A percentile compares a stretch with the other conserved stretches of the same genome.
These are phyloP conservation scores for Torulaspora indica DNA, from an alignment of 805 yeast genomes.

Conservation along the genomic window DNA sequence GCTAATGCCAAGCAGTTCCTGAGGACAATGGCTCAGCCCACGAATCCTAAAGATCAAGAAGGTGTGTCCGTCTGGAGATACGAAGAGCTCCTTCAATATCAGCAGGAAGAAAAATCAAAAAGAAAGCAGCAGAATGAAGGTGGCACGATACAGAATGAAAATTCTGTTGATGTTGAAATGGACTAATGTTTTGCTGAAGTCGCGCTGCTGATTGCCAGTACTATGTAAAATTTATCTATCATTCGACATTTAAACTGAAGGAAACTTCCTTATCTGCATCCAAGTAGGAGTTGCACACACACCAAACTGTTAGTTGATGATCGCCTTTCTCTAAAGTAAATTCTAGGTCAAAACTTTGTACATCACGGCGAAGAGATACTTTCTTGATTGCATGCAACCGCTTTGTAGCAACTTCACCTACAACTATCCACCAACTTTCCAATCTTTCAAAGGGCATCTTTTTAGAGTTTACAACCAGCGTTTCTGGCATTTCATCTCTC, in stretches of 20 bases:
- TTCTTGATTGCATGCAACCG: constrained; percentile 72
- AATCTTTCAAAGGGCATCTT: constrained; percentile 54
- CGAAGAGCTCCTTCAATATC: constrained; percentile 58
- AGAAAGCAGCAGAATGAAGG: constrained; percentile 12
- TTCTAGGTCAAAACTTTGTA: constrained; percentile 49
- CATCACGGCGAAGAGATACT: constrained; percentile 48
- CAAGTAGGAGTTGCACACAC: constrained; percentile 85
- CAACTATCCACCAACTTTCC: constrained; percentile 76
- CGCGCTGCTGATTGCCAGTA: no score
- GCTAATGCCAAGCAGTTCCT: constrained; percentile 91
- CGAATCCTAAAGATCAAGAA: constrained; percentile 82
- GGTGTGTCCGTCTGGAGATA: constrained; percentile 92
- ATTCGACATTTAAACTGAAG: constrained; percentile 45
- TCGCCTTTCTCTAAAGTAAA: constrained; percentile 60
- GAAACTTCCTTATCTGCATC: constrained; percentile 85
- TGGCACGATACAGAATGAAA: constrained; percentile 11
- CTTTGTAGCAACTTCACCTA: constrained; percentile 60
- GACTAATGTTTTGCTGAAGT: not conserved
- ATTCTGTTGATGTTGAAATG: constrained; percentile 18
- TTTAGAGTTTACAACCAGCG: constrained; percentile 54
- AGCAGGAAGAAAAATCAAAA: constrained; percentile 43
- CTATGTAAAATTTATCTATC: constrained; percentile 5
- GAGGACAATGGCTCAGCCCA: constrained; percentile 91
- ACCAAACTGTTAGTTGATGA: constrained; percentile 67
- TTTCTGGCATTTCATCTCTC: constrained; percentile 77